Percentiles rank a stretch among this genome's conserved stretches.
Evolutionary conservation across 306 rosid species (phyloP).

Genomic region (Sesbania bispinosa): DNA sequence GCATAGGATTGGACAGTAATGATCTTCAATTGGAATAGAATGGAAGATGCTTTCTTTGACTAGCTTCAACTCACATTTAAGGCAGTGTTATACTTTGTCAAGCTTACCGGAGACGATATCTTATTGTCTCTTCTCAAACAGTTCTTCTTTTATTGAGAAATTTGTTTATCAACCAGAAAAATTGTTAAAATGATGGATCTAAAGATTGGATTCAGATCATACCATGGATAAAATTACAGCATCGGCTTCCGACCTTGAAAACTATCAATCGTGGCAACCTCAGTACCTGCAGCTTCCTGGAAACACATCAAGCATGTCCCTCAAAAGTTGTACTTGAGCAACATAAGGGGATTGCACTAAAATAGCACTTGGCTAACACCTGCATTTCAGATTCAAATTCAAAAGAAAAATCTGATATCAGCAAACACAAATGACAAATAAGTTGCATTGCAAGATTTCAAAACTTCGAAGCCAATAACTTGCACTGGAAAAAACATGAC

Average conservation of each 20-base stretch:
- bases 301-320: conserved; percentile 71
- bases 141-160: no score
- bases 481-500: background rate
- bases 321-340: conserved; percentile 83
- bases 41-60: background rate
- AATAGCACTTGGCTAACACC: conserved; percentile 69
- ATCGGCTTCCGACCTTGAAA: conserved; percentile 95
- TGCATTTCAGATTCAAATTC: conserved; percentile 32
- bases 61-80: background rate
- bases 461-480: background rate
- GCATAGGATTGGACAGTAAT: background rate
- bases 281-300: conserved; percentile 69
- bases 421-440: conserved; percentile 23
- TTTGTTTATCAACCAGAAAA: background rate
- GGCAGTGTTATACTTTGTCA: background rate
- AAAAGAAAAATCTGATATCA: conserved; percentile 13
- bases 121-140: background rate
- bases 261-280: conserved; percentile 85
- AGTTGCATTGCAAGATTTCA: background rate
- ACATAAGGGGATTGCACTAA: conserved; percentile 89
- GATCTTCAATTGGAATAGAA: background rate
- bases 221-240: conserved; percentile 91
- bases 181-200: conserved; percentile 10
- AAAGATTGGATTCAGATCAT: conserved; percentile 22
- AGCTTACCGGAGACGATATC: background rate